Evolutionary conservation across 1,284 basidiomycete genomes (phyloP).

Genomic region (Malassezia caprae): DNA sequence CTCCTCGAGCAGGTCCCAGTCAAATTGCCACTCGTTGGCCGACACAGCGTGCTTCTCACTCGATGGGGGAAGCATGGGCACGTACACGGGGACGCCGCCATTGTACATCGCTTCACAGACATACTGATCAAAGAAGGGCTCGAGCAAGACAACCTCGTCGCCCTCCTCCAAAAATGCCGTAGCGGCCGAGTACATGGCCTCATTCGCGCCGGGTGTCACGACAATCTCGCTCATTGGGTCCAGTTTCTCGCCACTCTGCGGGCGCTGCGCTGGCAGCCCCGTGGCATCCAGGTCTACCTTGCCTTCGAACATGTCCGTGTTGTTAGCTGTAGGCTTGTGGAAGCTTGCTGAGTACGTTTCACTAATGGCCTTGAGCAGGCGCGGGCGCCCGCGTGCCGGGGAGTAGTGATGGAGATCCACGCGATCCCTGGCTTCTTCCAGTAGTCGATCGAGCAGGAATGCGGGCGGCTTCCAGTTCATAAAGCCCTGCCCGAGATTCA

Average conservation of each 20-base stretch:
- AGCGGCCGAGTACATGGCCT: slow-evolving; percentile 39
- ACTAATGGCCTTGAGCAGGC: slow-evolving; percentile 34
- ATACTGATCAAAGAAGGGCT: slow-evolving; percentile 92
- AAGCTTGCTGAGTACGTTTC: slow-evolving; percentile 26
- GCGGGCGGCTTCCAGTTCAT: slow-evolving; percentile 45
- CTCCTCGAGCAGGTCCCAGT: slow-evolving; percentile 57
- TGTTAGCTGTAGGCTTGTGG: slow-evolving; percentile 19
- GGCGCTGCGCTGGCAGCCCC: slow-evolving; percentile 21
- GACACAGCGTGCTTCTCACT: background rate
- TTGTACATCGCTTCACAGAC: slow-evolving; percentile 51
- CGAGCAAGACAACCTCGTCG: slow-evolving; percentile 96
- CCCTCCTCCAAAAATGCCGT: slow-evolving; percentile 35
- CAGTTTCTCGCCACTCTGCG: slow-evolving; percentile 56
- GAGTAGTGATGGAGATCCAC: slow-evolving; percentile 46
- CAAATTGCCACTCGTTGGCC: slow-evolving; percentile 51
- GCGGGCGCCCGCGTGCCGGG: slow-evolving; percentile 37
- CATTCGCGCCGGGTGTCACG: slow-evolving; percentile 81
- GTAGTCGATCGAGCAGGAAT: slow-evolving; percentile 29
- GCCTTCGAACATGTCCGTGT: slow-evolving; percentile 7
- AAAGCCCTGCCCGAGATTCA: slow-evolving; percentile 47
- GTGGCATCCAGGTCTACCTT: background rate
- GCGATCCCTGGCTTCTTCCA: slow-evolving; percentile 19
- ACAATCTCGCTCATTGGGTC: slow-evolving; percentile 79
- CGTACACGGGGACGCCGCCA: slow-evolving; percentile 77
- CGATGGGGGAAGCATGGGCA: slow-evolving; percentile 77